These are phyloP conservation scores for Ogataea dorogensis DNA, from an alignment of 805 yeast species.

Conservation along the genomic window DNA sequence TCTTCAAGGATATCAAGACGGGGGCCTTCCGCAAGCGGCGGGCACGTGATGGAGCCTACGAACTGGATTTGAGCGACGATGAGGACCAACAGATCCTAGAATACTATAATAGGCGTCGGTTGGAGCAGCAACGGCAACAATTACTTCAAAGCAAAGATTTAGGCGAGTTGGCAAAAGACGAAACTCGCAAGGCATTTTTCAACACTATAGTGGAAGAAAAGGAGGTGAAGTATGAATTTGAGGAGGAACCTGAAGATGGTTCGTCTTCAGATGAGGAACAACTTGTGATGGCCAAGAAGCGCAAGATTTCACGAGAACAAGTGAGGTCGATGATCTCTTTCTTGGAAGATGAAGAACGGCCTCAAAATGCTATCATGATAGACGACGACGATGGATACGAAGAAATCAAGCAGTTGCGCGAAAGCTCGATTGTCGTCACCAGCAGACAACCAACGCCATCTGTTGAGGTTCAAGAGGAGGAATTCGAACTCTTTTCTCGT, in stretches of 20 bases:
- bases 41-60: slow-evolving; percentile 51
- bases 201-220: slow-evolving; percentile 51
- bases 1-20: slow-evolving; percentile 67
- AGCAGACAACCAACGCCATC: slow-evolving; percentile 22
- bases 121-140: slow-evolving; percentile 48
- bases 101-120: slow-evolving; percentile 33
- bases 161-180: slow-evolving; percentile 46
- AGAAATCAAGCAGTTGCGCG: slow-evolving; percentile 42
- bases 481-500: slow-evolving; percentile 25
- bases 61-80: slow-evolving; percentile 69
- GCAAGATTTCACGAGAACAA: slow-evolving; percentile 33
- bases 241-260: slow-evolving; percentile 28
- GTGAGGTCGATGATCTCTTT: slow-evolving; percentile 29
- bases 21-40: slow-evolving; percentile 64
- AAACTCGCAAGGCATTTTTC: slow-evolving; percentile 65
- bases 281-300: slow-evolving; percentile 28
- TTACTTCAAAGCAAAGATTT: slow-evolving; percentile 43
- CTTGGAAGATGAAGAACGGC: slow-evolving; percentile 26
- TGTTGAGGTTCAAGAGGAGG: slow-evolving; percentile 11
- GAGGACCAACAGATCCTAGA: slow-evolving; percentile 59
- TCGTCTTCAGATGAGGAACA: slow-evolving; percentile 25
- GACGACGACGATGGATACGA: slow-evolving; percentile 38
- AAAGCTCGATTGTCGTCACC: slow-evolving; percentile 54
- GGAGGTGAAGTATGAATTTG: slow-evolving; percentile 21
- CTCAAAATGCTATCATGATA: slow-evolving; percentile 34